A percentile compares a stretch with the other conserved stretches of the same genome.
These are phyloP conservation scores for Pascua guehoae DNA, from an alignment of 1,284 basidiomycete genomes.

Conservation along the genomic window DNA sequence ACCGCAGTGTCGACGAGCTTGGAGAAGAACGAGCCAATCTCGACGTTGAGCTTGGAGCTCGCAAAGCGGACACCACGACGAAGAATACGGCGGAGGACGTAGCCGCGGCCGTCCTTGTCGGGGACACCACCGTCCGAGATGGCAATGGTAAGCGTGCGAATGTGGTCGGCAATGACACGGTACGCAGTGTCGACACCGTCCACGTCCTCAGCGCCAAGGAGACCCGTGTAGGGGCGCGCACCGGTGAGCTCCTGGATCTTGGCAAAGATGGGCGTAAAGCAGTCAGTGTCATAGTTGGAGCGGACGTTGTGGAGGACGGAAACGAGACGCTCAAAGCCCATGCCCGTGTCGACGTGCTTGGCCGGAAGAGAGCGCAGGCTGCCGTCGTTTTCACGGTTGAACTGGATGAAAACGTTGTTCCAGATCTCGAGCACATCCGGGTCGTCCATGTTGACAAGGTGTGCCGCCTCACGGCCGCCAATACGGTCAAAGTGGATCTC, in stretches of 20 bases:
- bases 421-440: slow-evolving; percentile 97
- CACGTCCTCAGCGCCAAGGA: slow-evolving; percentile 84
- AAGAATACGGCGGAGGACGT: slow-evolving; percentile 88
- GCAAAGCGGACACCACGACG: slow-evolving; percentile 90
- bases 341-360: slow-evolving; percentile 96
- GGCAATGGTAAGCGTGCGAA: slow-evolving; percentile 91
- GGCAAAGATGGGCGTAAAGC: slow-evolving; percentile 84
- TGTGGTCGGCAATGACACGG: slow-evolving; percentile 94
- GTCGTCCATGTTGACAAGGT: slow-evolving; percentile 93
- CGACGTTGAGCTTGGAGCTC: slow-evolving; percentile 89
- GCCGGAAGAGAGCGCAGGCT: slow-evolving; percentile 76
- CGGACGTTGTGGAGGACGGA: slow-evolving; percentile 85
- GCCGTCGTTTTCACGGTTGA: slow-evolving; percentile 89
- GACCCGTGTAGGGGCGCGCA: slow-evolving; percentile 80
- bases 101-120: slow-evolving; percentile 92
- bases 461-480: slow-evolving; percentile 78
- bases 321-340: slow-evolving; percentile 97
- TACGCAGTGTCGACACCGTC: slow-evolving; percentile 98
- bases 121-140: slow-evolving; percentile 94
- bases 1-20: slow-evolving; percentile 84
- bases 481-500: slow-evolving; percentile 97
- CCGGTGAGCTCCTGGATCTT: slow-evolving; percentile 87
- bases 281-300: slow-evolving; percentile 98
- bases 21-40: slow-evolving; percentile 94
- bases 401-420: slow-evolving; percentile 99